Evolutionary conservation across 1,284 basidiomycete species (phyloP).

Genomic region (Moesziomyces aphidis): DNA sequence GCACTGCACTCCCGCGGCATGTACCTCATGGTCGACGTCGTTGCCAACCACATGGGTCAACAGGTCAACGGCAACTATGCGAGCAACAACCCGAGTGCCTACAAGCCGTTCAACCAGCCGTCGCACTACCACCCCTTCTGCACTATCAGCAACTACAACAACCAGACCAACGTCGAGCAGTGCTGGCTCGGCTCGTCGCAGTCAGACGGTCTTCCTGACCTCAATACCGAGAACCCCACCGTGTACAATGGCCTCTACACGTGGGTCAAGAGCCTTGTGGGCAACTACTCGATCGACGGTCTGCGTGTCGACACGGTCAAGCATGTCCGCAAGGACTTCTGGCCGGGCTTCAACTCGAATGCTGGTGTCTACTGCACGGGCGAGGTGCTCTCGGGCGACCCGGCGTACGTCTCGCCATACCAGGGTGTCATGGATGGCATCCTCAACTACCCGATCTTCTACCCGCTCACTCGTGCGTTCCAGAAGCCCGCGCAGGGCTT

Average conservation of each 20-base stretch:
- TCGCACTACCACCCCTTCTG: slow-evolving; percentile 75
- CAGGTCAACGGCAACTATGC: slow-evolving; percentile 13
- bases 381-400: slow-evolving; percentile 77
- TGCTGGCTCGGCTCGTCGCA: slow-evolving; percentile 79
- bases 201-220: slow-evolving; percentile 77
- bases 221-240: slow-evolving; percentile 76
- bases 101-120: slow-evolving; percentile 57
- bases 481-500: slow-evolving; percentile 67
- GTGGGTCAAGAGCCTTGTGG: slow-evolving; percentile 76
- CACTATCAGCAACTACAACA: slow-evolving; percentile 76
- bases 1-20: slow-evolving; percentile 78
- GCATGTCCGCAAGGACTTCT: slow-evolving; percentile 77
- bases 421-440: slow-evolving; percentile 70
- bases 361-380: slow-evolving; percentile 86
- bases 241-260: slow-evolving; percentile 74
- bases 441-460: slow-evolving; percentile 78
- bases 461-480: slow-evolving; percentile 78
- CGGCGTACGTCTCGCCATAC: slow-evolving; percentile 70
- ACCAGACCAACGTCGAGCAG: slow-evolving; percentile 76
- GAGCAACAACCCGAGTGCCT: slow-evolving; percentile 5
- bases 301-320: slow-evolving; percentile 80
- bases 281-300: slow-evolving; percentile 77
- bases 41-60: slow-evolving; percentile 77
- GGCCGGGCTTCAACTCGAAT: slow-evolving; percentile 76
- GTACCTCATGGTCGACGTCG: slow-evolving; percentile 83